Percentiles rank a stretch among this genome's conserved stretches.
Conservation (phyloP, 2,329 filamentous ascomycete species). For the Penicillium frequentans region DNA sequence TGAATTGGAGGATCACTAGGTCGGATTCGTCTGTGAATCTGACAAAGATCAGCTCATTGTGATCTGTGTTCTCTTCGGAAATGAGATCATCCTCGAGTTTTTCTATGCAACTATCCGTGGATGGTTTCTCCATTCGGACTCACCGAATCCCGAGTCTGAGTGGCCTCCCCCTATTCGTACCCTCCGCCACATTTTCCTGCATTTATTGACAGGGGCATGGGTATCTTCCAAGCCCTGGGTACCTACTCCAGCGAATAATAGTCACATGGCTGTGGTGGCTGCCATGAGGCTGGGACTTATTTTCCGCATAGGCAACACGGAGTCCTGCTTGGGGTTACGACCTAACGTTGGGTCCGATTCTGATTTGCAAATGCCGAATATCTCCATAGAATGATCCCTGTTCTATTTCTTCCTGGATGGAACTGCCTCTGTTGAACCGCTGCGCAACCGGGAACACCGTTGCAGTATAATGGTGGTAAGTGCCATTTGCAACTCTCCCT, state of each 20-base stretch:
- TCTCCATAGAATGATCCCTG: slow-evolving; percentile 12
- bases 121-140: slow-evolving; percentile 10
- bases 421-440: slow-evolving; percentile 6
- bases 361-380: slow-evolving; percentile 11
- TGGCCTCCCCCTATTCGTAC: neutral
- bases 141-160: neutral
- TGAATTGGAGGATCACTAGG: neutral
- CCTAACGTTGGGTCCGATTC: slow-evolving; percentile 5
- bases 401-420: neutral
- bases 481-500: slow-evolving; percentile 1
- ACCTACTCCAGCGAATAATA: slow-evolving; percentile 11
- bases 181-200: neutral
- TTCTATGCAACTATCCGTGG: slow-evolving; percentile 21
- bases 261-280: slow-evolving; percentile 29
- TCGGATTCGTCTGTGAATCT: slow-evolving; percentile 4
- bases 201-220: neutral
- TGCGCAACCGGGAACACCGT: slow-evolving; percentile 9
- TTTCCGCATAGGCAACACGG: slow-evolving; percentile 20
- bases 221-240: neutral
- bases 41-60: slow-evolving; percentile 1
- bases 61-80: neutral
- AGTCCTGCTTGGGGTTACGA: slow-evolving; percentile 7
- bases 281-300: slow-evolving; percentile 33
- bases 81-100: slow-evolving; percentile 20
- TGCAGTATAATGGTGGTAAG: slow-evolving; percentile 3